Conservation (phyloP, 1,284 basidiomycete species). For the Gymnopus androsaceus region DNA sequence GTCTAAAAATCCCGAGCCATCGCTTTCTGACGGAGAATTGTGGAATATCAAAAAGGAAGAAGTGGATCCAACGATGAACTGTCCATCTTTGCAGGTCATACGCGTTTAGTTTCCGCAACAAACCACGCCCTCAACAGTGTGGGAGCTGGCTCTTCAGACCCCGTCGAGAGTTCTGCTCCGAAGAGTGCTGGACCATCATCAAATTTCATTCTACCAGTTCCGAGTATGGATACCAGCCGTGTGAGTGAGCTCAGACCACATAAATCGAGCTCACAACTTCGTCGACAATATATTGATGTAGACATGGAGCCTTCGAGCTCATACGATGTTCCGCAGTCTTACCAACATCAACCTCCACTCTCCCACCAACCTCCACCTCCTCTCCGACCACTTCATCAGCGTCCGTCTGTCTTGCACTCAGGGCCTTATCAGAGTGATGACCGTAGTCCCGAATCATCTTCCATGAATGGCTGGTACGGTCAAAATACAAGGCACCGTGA, state of each 20-base stretch:
- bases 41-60: constrained; percentile 50
- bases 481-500: background rate
- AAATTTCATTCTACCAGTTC: background rate
- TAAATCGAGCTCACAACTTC: constrained; percentile 6
- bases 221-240: background rate
- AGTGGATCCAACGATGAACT: constrained; percentile 56
- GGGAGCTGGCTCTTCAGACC: no score
- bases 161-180: no score
- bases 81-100: constrained; percentile 61
- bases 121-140: constrained; percentile 17
- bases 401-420: background rate
- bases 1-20: background rate
- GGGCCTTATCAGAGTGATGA: background rate
- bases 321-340: background rate
- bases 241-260: background rate
- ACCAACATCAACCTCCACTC: background rate
- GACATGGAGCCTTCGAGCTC: constrained; percentile 5
- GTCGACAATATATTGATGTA: constrained; percentile 8
- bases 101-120: constrained; percentile 51
- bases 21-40: constrained; percentile 43
- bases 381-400: constrained; percentile 1
- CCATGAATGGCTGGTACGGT: constrained; percentile 5
- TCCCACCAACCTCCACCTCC: background rate
- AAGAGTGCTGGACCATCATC: constrained; percentile 13
- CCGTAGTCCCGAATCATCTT: background rate